Percentiles rank a stretch among this genome's conserved stretches.
These are phyloP conservation scores for Tolypocladium ovalisporum DNA, from an alignment of 2,329 filamentous ascomycete species.

Conservation along the genomic window DNA sequence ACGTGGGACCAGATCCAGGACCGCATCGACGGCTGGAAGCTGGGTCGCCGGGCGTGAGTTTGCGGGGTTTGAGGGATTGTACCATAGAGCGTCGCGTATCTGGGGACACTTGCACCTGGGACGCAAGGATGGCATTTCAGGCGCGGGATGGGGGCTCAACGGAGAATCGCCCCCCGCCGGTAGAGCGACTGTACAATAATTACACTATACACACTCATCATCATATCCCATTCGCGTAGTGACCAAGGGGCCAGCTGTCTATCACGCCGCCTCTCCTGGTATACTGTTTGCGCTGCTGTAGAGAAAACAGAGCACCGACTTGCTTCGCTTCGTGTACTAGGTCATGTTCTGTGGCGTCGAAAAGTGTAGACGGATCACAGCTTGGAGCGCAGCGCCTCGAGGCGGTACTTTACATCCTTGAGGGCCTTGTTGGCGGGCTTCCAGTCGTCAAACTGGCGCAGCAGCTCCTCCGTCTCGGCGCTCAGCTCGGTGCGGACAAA, in stretches of 20 bases:
- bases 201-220: background rate
- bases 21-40: conserved; percentile 69
- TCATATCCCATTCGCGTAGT: background rate
- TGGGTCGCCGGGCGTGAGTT: conserved; percentile 47
- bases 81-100: background rate
- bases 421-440: conserved; percentile 80
- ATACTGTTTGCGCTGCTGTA: background rate
- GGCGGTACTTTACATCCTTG: conserved; percentile 89
- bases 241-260: background rate
- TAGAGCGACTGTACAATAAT: background rate
- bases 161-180: too few species aligned
- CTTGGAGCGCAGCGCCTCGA: conserved; percentile 86
- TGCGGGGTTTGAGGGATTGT: too few species aligned
- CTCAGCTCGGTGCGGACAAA: conserved; percentile 74
- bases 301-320: too few species aligned
- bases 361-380: too few species aligned
- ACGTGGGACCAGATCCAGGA: conserved; percentile 87
- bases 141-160: background rate
- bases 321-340: background rate
- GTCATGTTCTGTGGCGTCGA: background rate
- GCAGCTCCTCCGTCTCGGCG: conserved; percentile 64
- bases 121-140: background rate
- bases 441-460: conserved; percentile 91
- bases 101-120: background rate
- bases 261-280: background rate